phyloP scores from a whole-genome alignment of 2,329 filamentous ascomycete genomes.

The Cladobotryum mycophilum region DNA sequence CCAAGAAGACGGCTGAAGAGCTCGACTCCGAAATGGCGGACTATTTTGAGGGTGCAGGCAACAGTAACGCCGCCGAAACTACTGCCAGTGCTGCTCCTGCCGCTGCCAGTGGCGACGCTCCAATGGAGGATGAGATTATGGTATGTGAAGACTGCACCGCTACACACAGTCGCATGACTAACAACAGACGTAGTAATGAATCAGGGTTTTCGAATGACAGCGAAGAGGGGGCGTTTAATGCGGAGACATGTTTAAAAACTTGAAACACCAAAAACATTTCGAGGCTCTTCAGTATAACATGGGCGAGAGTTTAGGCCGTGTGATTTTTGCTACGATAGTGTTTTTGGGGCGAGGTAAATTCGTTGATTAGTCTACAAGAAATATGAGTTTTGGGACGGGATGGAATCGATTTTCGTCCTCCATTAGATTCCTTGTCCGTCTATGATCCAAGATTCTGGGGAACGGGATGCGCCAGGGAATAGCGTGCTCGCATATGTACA shows the following conservation, averaged over 20 bases:
- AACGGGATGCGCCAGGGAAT: background rate
- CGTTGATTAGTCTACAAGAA: too few relatives aligned
- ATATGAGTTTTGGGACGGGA: background rate
- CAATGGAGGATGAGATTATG: conserved; percentile 63
- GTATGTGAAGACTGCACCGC: conserved; percentile 19
- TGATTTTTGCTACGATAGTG: background rate
- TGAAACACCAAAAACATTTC: conserved; percentile 16
- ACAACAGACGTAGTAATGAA: conserved; percentile 5
- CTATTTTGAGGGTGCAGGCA: conserved; percentile 63
- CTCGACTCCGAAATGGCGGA: conserved; percentile 97
- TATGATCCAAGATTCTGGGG: background rate
- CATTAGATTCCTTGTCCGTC: too few relatives aligned
- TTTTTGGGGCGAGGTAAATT: background rate
- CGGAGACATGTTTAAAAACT: conserved; percentile 15
- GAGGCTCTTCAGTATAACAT: conserved; percentile 10
- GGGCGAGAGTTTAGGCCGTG: background rate
- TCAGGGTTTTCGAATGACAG: background rate
- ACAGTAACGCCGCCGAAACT: conserved; percentile 39
- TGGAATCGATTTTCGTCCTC: background rate
- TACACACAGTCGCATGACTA: background rate
- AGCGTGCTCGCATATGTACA: conserved; percentile 1
- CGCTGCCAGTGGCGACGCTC: conserved; percentile 46
- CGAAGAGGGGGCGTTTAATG: conserved; percentile 12
- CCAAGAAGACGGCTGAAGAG: conserved; percentile 89
- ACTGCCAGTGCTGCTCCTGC: conserved; percentile 43